Base-by-base conservation (phyloP, 2,329 filamentous ascomycete species). In the Alternaria infectoria region DNA sequence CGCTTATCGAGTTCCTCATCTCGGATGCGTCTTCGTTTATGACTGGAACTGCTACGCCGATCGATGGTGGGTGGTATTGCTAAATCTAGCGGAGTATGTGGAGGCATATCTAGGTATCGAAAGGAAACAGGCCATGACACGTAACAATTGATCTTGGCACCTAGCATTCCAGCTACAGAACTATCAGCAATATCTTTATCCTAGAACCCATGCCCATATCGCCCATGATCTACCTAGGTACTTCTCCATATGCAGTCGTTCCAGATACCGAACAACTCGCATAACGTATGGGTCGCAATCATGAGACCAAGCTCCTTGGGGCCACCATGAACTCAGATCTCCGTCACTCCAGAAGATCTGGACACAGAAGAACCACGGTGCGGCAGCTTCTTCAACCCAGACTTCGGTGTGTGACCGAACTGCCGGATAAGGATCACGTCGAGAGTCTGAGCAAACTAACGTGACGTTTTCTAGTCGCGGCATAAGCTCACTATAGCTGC, bases 1-100 rank as follows among this genome's bases (percentile, higher is more conserved):
- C 81, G n/a, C 74, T 84, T 1, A 80, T 85, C 26, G 78, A 82
- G n/a, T 86, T 84, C 47, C 66, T 86, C 63, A 71, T 86, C 17
- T 82, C 82, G 46, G 80, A 83, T 61, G 80, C 81, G 10, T 73
- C 80, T 2, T 82, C 80, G 3, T 85, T 81, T 69, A 82, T 84
- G 2, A 86, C 84, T 1, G 83, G 84, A 0, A 75, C 79, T 10
- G 78, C 82, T 5, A 77, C 82, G 50, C 80, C 74, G 55, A 81
- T 85, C 21, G 84, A 86, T 72, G 84, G 84, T 5, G 83, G 82
- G 0, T 83, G 81, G 79, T 68, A 59, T 30, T 76, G n/a, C n/a
- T n/a, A n/a, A n/a, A n/a, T n/a, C n/a, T n/a, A n/a, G n/a, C n/a
- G n/a, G n/a, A n/a, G n/a, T n/a, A n/a, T n/a, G n/a, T n/a, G n/a